Evolutionary conservation across 2,329 filamentous ascomycete genomes (phyloP).

Genomic region (Parafenestella ontariensis): DNA sequence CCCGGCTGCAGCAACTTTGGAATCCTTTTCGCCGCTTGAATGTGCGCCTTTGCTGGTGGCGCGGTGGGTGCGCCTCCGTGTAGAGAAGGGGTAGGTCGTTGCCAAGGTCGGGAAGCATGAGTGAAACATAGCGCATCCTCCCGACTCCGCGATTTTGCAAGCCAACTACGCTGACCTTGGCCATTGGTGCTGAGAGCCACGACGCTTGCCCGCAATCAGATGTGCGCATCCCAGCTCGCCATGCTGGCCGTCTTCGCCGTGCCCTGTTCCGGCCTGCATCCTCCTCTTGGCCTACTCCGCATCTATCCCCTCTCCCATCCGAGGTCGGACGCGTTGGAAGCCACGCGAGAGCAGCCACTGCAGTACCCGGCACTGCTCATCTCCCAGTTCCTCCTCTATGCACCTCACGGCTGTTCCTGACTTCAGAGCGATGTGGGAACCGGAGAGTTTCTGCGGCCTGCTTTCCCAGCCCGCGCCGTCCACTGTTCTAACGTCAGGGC

Average conservation of each 20-base stretch:
- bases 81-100: neutral
- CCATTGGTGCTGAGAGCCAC: constrained; percentile 15
- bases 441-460: constrained; percentile 29
- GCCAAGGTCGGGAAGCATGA: constrained; percentile 21
- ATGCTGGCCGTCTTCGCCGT: constrained; percentile 27
- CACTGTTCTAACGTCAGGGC: constrained; percentile 28
- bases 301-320: constrained; percentile 20
- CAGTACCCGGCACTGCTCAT: constrained; percentile 6
- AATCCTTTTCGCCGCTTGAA: neutral
- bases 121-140: constrained; percentile 46
- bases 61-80: constrained; percentile 17
- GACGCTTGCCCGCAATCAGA: constrained; percentile 24
- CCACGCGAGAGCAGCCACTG: constrained; percentile 16
- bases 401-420: constrained; percentile 23
- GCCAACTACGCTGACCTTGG: constrained; percentile 19
- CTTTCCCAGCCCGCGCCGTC: constrained; percentile 32
- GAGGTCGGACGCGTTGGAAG: constrained; percentile 20
- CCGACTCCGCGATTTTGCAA: constrained; percentile 40
- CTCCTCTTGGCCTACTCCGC: constrained; percentile 29
- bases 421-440: constrained; percentile 13
- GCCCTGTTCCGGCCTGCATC: constrained; percentile 24
- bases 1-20: constrained; percentile 3
- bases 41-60: constrained; percentile 2
- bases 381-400: neutral
- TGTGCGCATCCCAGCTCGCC: constrained; percentile 28